A percentile compares a stretch with the other conserved stretches of the same genome.
phyloP scores from a whole-genome alignment of 495 filamentous ascomycete genomes.

The Podospora appendiculata region DNA sequence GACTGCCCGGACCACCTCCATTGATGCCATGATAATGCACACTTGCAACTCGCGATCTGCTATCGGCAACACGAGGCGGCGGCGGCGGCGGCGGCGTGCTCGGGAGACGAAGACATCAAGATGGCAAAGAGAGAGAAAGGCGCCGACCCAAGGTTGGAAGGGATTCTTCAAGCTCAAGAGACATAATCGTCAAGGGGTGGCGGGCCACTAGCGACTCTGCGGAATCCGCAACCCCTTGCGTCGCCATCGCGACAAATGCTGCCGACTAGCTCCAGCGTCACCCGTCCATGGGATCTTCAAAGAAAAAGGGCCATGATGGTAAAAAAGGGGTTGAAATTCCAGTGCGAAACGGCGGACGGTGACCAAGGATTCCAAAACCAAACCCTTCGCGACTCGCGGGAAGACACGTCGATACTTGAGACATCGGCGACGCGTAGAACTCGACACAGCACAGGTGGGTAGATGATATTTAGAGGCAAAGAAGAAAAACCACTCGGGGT shows the following conservation, averaged over 20 bases:
- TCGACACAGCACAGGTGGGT: no score
- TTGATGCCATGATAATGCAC: constrained; percentile 12
- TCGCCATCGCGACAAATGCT: neutral
- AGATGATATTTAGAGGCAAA: no score
- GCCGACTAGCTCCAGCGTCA: no score
- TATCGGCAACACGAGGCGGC: no score
- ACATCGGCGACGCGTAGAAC: no score
- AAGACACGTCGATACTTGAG: no score
- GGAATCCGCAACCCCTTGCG: constrained; percentile 8
- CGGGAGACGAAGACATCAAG: neutral
- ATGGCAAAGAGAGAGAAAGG: neutral
- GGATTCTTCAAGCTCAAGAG: constrained; percentile 2
- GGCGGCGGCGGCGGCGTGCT: neutral
- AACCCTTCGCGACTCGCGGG: neutral
- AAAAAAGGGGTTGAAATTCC: neutral
- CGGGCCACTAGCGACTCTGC: neutral
- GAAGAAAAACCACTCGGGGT: no score
- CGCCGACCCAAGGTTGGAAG: neutral
- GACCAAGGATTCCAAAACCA: no score
- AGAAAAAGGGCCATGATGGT: neutral
- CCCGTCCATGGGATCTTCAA: neutral
- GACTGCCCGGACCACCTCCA: neutral
- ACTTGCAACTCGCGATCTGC: no score
- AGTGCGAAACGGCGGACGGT: neutral
- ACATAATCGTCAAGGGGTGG: constrained; percentile 11